Base-by-base conservation (phyloP, 2,329 filamentous ascomycete genomes). In the Grosmannia penicillata region DNA sequence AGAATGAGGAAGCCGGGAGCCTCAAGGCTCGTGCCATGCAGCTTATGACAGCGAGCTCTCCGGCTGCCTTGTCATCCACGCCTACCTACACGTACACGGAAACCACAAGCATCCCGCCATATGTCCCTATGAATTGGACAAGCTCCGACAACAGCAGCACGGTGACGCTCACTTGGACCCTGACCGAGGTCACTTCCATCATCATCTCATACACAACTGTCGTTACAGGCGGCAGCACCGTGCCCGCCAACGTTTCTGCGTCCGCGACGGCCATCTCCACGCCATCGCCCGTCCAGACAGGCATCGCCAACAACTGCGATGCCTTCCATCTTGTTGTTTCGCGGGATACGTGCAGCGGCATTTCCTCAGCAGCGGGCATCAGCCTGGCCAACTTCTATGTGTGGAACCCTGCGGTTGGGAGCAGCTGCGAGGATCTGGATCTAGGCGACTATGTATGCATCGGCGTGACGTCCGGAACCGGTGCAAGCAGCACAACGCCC, bases 321-420 rank as follows among this genome's bases (percentile, higher is more conserved):
- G 28, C 27, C 22, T 44, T 38, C 24, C 23, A 44, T 23, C 22
- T 18, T 5, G 32, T 44, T 17, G 21, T 27, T 3, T 24, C 29
- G 19, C 29, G 37, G 11, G 42, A 44, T n/a, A 40, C 24, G 15
- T 44, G 42, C 24, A 21, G 14, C 21, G 23, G 26, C 18, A 23
- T 44, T 9, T 15, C 35, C 15, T 10, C 23, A 11, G 29, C 8
- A 2, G 19, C 23, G 22, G 22, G 34, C 17, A 27, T 41, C 14
- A 15, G 28, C 13, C 33, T 35, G 18, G 22, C 22, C n/a, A 24
- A 37, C 26, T 39, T 44, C 23, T 37, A 37, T 24, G 27, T 15
- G 14, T 40, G 39, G 38, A 44, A 44, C 33, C 36, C 39, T 25
- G 36, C 27, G 2, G 37, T 43, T 6, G 24, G 33, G 23, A 27